Base-by-base conservation (phyloP, 768 basidiomycete species). In the Pluteus cervinus region DNA sequence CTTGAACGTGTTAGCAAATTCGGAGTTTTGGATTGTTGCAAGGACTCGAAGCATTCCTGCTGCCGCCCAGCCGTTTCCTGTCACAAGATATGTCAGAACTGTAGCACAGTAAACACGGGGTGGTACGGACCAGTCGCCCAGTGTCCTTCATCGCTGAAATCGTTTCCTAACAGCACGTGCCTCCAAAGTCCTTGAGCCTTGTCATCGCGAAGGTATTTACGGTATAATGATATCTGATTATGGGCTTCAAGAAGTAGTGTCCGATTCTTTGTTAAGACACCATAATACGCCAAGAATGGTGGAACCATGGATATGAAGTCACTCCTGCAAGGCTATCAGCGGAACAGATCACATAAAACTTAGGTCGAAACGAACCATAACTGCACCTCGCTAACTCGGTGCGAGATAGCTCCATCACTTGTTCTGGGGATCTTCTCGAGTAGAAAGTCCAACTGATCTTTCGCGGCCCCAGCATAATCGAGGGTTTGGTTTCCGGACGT, bases 21-120 rank as follows among this genome's bases (percentile, higher is more conserved):
- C 59, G 0, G 85, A 85, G 22, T 73, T 61, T 45, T 73, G 65
- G 40, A 90, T 80, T 1, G 86, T 90, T 2, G 74, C 79, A 1
- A 85, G 65, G 3, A 92, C 90, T 5, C 90, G 79, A 7, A 87
- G 63, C 73, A 90, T 90, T 1, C 91, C 90, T 12, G 79, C 83
- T 0, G 87, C 86, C 0, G 85, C 91, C 91, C 91, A 94, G 3
- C 66, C 90, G 40, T 92, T 91, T 0, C 89, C 89, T 84, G 28
- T 3, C 15, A 23, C 15, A 37, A 28, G 7, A 15, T 17, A 33
- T 38, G 30, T 20, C 26, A 35, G 21, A 20, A 17, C 17, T 22
- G 3, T 8, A 11, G 29, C n/a, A n/a, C n/a, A n/a, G n/a, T n/a
- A n/a, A n/a, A n/a, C n/a, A n/a, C n/a, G 21, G 1, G 43, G 10